These are phyloP conservation scores for Mycena albidolilacea DNA, from an alignment of 768 basidiomycete species.

Conservation along the genomic window DNA sequence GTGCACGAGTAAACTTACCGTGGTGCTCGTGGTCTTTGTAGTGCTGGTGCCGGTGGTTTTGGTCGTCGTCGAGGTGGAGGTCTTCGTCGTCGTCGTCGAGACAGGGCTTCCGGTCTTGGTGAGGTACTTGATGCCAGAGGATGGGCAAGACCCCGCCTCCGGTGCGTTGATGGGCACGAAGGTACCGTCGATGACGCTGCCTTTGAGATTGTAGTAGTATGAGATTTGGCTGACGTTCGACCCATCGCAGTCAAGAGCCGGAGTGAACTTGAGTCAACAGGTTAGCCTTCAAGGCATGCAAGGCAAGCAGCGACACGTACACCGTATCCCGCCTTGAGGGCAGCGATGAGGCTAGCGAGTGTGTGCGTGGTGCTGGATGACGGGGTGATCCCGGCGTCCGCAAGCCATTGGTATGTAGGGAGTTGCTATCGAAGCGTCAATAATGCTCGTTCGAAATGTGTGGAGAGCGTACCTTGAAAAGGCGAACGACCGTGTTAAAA, in stretches of 20 bases:
- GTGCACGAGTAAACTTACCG: background rate
- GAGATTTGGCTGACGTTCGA: conserved; percentile 48
- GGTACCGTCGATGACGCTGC: conserved; percentile 76
- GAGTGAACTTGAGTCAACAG: conserved; percentile 41
- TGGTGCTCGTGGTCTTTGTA: background rate
- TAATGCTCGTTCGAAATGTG: conserved; percentile 46
- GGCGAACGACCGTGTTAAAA: conserved; percentile 64
- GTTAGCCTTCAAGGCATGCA: conserved; percentile 23
- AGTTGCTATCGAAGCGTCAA: conserved; percentile 59
- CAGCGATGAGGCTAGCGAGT: conserved; percentile 65
- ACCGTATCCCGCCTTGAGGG: conserved; percentile 68
- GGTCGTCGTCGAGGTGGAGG: conserved; percentile 11
- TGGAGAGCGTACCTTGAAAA: conserved; percentile 66
- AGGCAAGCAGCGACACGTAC: conserved; percentile 46
- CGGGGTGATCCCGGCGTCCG: conserved; percentile 81
- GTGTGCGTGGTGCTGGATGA: conserved; percentile 70
- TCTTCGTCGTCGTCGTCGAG: conserved; percentile 40
- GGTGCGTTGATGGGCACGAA: conserved; percentile 76
- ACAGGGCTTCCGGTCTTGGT: conserved; percentile 62
- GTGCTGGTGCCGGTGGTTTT: conserved; percentile 24
- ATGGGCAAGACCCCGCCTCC: conserved; percentile 63
- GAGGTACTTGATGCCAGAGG: conserved; percentile 72
- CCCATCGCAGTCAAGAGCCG: conserved; percentile 59
- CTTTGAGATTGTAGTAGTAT: conserved; percentile 31
- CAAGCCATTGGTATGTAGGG: conserved; percentile 83